Evolutionary conservation across 768 basidiomycete genomes (phyloP), one percentile per base, ranked within the genome.

Genomic region (Pseudohyphozyma bogoriensis): DNA sequence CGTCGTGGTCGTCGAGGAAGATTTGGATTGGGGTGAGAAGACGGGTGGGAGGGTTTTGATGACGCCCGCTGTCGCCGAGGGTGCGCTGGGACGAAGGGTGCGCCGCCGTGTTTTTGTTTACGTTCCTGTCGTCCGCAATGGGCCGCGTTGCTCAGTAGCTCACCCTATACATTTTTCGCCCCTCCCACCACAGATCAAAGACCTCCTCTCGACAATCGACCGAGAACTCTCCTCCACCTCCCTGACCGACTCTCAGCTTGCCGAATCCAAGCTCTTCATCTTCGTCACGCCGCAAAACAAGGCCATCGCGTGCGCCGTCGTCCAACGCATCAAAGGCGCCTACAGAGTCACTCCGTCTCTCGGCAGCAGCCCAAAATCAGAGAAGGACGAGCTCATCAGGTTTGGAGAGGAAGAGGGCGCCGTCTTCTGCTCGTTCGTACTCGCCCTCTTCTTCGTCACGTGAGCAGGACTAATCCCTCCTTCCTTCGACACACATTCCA

Each of bases 341-440:
- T 68, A 37, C 56, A 32, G 47, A 18, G 60, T 65, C 47, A 60
- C 68, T 39, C 22, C 52, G 13, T 35, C 40, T 18, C n/a, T n/a
- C n/a, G n/a, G 39, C 39, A 11, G 39, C 13, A 20, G 3, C 32
- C 20, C 50, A 40, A 11, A 22, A 12, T 22, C 39, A n/a, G n/a
- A n/a, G n/a, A 11, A 20, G 39, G 20, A 28, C 26, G 40, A 35
- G 11, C 56, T 65, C 44, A 37, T 67, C 32, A 32, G 57, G 7
- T 67, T 67, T 29, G 68, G 61, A 15, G 68, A 65, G 31, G 63
- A 63, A 37, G 29, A 60, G 3, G 51, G 64, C 31, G 66, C 66
- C 12, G 50, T 69, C 16, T 66, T 67, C 31, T 69, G 68, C 64
- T 65, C 64, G 68, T 69, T 13, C 28, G 68, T 60, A 1, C 28